A percentile compares a stretch with the other conserved stretches of the same genome.
Conservation (phyloP, 2,329 filamentous ascomycete genomes). For the Leptographium flavum region DNA sequence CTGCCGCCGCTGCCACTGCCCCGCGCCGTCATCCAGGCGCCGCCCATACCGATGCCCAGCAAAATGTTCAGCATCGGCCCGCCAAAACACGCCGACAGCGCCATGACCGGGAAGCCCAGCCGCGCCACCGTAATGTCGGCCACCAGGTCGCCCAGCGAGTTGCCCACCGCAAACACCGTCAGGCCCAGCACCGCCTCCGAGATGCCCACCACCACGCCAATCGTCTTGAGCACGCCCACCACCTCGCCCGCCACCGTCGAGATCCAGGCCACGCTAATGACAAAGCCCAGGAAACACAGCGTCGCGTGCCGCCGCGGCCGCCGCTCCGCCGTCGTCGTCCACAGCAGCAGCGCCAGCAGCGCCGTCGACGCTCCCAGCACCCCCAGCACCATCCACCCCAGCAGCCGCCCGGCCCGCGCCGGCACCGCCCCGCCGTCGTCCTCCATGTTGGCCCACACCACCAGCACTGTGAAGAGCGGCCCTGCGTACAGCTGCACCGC, state of each 20-base stretch:
- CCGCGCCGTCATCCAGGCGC: constrained; percentile 69
- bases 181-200: constrained; percentile 89
- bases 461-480: constrained; percentile 65
- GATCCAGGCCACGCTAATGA: constrained; percentile 90
- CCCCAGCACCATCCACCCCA: constrained; percentile 44
- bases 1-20: constrained; percentile 47
- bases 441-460: constrained; percentile 55
- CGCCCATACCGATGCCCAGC: constrained; percentile 82
- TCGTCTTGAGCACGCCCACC: constrained; percentile 81
- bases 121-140: constrained; percentile 89
- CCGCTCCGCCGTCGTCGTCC: constrained; percentile 51
- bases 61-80: constrained; percentile 97
- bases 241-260: constrained; percentile 92
- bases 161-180: constrained; percentile 92
- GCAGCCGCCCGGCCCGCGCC: constrained; percentile 26
- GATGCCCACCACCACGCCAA: constrained; percentile 85
- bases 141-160: constrained; percentile 85
- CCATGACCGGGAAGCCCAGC: constrained; percentile 94
- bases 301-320: constrained; percentile 62
- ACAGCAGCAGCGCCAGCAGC: constrained; percentile 50
- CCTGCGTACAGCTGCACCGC: constrained; percentile 75
- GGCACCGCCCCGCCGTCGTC: constrained; percentile 38
- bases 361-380: constrained; percentile 56
- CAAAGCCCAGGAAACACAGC: constrained; percentile 79
- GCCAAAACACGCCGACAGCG: constrained; percentile 85